Percentiles rank a stretch among this genome's conserved stretches.
These are phyloP conservation scores for Ceratocystis ficicola DNA, from an alignment of 2,329 filamentous ascomycete species.

Conservation along the genomic window DNA sequence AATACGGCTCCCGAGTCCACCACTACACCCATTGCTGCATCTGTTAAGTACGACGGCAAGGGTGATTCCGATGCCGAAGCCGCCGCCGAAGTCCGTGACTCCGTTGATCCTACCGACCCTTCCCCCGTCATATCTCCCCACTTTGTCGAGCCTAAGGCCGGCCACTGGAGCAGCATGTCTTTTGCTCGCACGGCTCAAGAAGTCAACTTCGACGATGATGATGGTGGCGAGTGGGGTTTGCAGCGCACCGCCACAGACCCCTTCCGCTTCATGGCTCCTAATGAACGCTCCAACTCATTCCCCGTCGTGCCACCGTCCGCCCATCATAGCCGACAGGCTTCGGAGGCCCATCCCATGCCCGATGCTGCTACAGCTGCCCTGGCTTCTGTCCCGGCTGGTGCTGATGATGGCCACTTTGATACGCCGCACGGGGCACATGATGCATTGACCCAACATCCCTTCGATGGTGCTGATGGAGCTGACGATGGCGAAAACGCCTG, in stretches of 20 bases:
- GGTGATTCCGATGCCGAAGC: not conserved
- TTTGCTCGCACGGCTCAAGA: constrained; percentile 54
- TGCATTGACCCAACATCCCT: not conserved
- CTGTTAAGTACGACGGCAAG: not conserved
- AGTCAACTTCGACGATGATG: constrained; percentile 48
- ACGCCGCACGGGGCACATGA: constrained; percentile 20
- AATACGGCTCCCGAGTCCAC: not conserved
- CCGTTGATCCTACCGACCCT: constrained; percentile 1
- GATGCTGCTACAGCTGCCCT: constrained; percentile 13
- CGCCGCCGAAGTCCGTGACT: not conserved
- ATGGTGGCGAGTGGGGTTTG: constrained; percentile 47
- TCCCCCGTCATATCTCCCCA: constrained; percentile 15
- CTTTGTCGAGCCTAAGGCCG: constrained; percentile 31
- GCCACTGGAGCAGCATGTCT: constrained; percentile 49
- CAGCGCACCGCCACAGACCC: constrained; percentile 43
- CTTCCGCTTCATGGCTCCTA: constrained; percentile 47
- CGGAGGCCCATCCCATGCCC: constrained; percentile 10
- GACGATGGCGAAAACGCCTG: constrained; percentile 14
- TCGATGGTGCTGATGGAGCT: constrained; percentile 6
- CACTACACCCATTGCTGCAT: not conserved
- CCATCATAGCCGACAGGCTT: constrained; percentile 7
- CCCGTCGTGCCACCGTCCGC: constrained; percentile 38
- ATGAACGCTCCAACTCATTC: constrained; percentile 51
- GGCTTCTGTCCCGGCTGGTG: not conserved
- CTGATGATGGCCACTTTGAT: constrained; percentile 16